A percentile compares a stretch with the other conserved stretches of the same genome.
Evolutionary conservation across 164 flowering plant species (phyloP).

Genomic region (Tetracentron sinense): DNA sequence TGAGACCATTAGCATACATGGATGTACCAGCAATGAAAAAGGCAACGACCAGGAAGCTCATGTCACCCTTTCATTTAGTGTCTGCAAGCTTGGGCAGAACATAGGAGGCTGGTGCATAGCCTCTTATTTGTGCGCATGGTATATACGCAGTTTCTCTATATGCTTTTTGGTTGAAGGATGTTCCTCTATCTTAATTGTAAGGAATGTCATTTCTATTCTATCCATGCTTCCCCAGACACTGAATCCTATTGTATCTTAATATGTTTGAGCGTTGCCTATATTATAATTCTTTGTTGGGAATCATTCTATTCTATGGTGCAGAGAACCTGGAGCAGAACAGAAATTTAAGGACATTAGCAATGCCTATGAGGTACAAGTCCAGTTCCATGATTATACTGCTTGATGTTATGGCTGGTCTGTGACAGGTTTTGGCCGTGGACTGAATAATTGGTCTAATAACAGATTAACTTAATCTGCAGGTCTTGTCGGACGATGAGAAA

Average conservation of each 20-base stretch:
- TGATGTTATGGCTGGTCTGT: not conserved
- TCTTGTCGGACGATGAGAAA: constrained; percentile 71
- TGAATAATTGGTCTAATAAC: not conserved
- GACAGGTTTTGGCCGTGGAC: not conserved
- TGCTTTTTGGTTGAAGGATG: too few species aligned
- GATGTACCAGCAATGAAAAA: too few species aligned
- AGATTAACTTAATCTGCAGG: constrained; percentile 28
- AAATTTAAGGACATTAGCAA: constrained; percentile 75
- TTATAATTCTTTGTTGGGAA: not conserved
- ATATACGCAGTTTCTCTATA: too few species aligned
- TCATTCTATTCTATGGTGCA: constrained; percentile 18
- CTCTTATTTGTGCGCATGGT: too few species aligned
- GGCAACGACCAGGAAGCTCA: too few species aligned
- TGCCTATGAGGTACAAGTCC: constrained; percentile 57
- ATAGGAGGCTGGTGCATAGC: too few species aligned
- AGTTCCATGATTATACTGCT: not conserved
- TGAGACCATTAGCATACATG: too few species aligned
- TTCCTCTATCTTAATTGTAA: too few species aligned
- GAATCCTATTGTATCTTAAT: not conserved
- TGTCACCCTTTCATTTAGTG: too few species aligned
- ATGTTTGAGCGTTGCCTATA: not conserved
- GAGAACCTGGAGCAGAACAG: constrained; percentile 64
- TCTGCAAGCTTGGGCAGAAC: too few species aligned
- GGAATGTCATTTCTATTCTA: too few species aligned
- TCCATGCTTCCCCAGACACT: too few species aligned